Conservation (phyloP, 345 rosid genomes). For the Rhizophora apiculata region DNA sequence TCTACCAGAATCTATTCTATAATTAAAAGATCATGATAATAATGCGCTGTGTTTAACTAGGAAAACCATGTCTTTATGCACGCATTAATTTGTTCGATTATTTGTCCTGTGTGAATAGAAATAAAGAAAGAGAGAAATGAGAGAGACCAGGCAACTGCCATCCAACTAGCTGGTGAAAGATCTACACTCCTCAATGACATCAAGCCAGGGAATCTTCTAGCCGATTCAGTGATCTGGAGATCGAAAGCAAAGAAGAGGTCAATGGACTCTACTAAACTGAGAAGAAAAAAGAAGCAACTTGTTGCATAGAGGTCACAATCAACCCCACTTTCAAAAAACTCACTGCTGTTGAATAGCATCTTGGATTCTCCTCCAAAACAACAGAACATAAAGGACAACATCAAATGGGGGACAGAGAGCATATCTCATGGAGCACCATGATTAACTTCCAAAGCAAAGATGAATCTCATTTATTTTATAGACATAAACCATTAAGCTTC, state of each 20-base stretch:
- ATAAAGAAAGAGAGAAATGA: slow-evolving; percentile 15
- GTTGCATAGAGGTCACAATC: slow-evolving; percentile 8
- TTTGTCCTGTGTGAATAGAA: background rate
- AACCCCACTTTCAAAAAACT: background rate
- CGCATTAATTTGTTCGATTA: slow-evolving; percentile 5
- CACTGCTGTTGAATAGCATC: background rate
- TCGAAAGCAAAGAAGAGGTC: slow-evolving; percentile 7
- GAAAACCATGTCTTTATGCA: background rate
- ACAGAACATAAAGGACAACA: slow-evolving; percentile 16
- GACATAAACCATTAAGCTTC: background rate
- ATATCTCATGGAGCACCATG: slow-evolving; percentile 17
- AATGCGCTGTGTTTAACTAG: background rate
- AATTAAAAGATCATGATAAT: background rate
- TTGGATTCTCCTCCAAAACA: slow-evolving; percentile 16
- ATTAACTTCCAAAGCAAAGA: slow-evolving; percentile 10
- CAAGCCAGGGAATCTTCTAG: slow-evolving; percentile 42
- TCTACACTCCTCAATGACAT: slow-evolving; percentile 59
- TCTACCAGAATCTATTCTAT: background rate
- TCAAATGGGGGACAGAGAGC: slow-evolving; percentile 11
- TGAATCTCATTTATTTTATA: slow-evolving; percentile 11
- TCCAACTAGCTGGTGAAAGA: slow-evolving; percentile 89
- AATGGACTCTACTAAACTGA: slow-evolving; percentile 11
- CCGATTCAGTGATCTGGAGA: slow-evolving; percentile 47
- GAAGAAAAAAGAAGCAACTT: slow-evolving; percentile 12
- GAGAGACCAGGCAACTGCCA: slow-evolving; percentile 83